phyloP scores from a whole-genome alignment of 345 rosid species.

The Eucalyptus shirleyi region DNA sequence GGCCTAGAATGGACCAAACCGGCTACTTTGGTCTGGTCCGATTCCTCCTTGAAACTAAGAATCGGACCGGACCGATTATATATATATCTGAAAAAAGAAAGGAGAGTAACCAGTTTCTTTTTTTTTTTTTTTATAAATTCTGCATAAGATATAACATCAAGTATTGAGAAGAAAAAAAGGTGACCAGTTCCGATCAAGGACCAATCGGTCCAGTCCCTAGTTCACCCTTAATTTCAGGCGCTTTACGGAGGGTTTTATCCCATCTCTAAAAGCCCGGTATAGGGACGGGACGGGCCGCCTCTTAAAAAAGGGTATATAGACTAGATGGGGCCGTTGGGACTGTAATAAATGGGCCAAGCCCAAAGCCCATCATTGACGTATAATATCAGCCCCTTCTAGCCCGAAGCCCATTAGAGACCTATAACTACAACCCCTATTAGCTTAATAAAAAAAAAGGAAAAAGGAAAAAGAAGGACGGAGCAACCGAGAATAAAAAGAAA shows the following conservation, averaged over 20 bases:
- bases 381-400: background rate
- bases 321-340: background rate
- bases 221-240: too few species aligned
- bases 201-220: too few species aligned
- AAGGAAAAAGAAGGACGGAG: background rate
- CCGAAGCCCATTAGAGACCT: background rate
- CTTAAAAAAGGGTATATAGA: too few species aligned
- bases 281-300: background rate
- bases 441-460: background rate
- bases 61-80: too few species aligned
- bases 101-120: too few species aligned
- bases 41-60: too few species aligned
- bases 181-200: too few species aligned
- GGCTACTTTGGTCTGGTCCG: fast-evolving
- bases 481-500: background rate
- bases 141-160: too few species aligned
- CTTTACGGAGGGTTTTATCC: background rate
- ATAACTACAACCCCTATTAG: background rate
- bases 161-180: too few species aligned
- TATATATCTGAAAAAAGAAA: too few species aligned
- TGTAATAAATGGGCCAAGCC: background rate
- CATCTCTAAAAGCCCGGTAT: background rate
- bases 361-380: background rate
- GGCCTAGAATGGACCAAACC: too few species aligned
- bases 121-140: too few species aligned